Evolutionary conservation across 495 filamentous ascomycete species (phyloP), one percentile per base, ranked within the genome.

Genomic region (Astrothelium subdiscretum): DNA sequence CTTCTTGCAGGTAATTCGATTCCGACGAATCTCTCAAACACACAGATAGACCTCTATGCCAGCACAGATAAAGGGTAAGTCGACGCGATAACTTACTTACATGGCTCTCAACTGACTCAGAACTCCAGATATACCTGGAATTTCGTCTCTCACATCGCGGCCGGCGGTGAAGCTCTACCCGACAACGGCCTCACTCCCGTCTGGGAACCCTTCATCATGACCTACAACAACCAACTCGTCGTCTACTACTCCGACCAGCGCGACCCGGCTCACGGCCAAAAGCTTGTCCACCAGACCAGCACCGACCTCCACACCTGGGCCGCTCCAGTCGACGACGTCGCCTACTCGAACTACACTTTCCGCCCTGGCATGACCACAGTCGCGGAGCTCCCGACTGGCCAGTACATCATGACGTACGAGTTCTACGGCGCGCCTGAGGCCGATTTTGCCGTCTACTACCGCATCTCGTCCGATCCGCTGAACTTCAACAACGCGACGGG

Each of bases 211-310:
- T 87, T 84, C 68, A 69, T 89, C 22, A 65, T 88, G 74, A 65
- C 69, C 26, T 68, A 78, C 67, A 74, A 86, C 29, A 73, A 79
- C 54, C 75, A 83, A 61, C 70, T 89, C 24, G 77, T 88, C 26
- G 74, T 74, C 72, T 90, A 83, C 71, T 90, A 88, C 72, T 83
- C 85, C 3, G 87, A 90, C 67, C 85, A 88, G 66, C 77, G 87
- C 40, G 85, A 88, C 68, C 72, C 77, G 20, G 75, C 73, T 0
- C 74, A 89, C 65, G 85, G 85, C 27, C 87, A 89, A 70, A 87
- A 87, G 63, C 72, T 89, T 29, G 78, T 77, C 3, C 84, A 88
- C 66, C 83, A 87, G 66, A 74, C 74, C 12, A 80, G 81, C 3
- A 76, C 70, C 0, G 81, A 89, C 70, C 68, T 85, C 26, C 70